Evolutionary conservation across 169 alveolate species (phyloP), one percentile per base, ranked within the genome.

Genomic region (Cryptosporidium sp.): DNA sequence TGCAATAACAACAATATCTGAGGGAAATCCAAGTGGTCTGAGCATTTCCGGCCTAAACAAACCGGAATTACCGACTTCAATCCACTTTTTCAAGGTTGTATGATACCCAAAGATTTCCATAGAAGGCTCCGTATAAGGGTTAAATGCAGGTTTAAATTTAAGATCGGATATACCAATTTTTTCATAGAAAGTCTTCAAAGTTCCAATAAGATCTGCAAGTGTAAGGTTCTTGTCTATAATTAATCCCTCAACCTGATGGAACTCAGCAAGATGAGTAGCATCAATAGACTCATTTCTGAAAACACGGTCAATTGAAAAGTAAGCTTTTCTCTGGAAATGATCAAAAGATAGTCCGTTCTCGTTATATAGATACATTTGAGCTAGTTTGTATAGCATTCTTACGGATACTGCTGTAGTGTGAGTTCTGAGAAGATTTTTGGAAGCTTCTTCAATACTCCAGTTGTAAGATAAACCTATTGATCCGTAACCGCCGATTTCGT

Each of bases 71-170:
- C 99, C 99, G 59, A 99, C 97, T 93, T 99, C 99, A 18, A 97
- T 95, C 99, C 99, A 98, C 94, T 95, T 96, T 89, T 97, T 97
- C 41, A 96, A 94, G 41, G 92, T 93, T 10, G 99, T 98, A 70
- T 99, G 99, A 92, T 92, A 97, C 16, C 99, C 99, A 93, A 96
- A 98, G 21, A 99, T 96, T 94, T 99, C 99, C 99, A 98, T 96
- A 12, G 99, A 96, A n/a, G 99, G 99, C 92, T 99, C 99, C 37
- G 99, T 99, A 93, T 99, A 99, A 21, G 99, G 99, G 92, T 99
- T 99, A 94, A 97, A 99, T 23, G 99, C 99, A 18, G 99, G 99
- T 94, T 99, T 99, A 95, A 97, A 99, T 91, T 96, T 84, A 69
- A 95, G 89, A 68, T 96, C 84, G 7, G 93, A 92, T 39, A 98